Evolutionary conservation across 2,329 filamentous ascomycete genomes (phyloP), one percentile per base, ranked within the genome.

Genomic region (Cladophialophora immunda): DNA sequence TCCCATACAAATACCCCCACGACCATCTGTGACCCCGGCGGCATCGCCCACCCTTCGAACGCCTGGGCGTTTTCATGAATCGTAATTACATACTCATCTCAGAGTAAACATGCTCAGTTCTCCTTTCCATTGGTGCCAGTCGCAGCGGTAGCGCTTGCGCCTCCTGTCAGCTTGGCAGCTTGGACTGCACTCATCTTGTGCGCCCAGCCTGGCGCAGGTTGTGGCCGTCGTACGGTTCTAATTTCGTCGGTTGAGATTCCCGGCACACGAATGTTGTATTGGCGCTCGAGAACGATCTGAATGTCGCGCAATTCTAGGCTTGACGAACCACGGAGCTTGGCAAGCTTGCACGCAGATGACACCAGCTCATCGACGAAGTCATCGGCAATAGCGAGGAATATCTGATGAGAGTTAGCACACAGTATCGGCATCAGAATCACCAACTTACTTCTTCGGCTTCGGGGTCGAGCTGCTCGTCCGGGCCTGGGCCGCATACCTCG

Each of bases 111-210:
- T 25, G 19, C 11, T 62, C 50, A 70, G 32, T 45, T 56, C 32
- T 70, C 68, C 50, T 70, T 70, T 25, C 50, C 63, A 38, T 45
- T 50, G 22, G 63, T 34, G 29, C 55, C 57, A 56, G 45, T 45
- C 9, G 66, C 52, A 22, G 60, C 55, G 13, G 63, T 47, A 17
- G 52, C 61, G 54, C 38, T 38, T 22, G 60, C 65, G 25, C 71
- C 70, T 34, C 65, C 69, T 19, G 70, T 73, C 55, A 73, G 59
- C 53, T 73, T 73, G 7, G 71, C 71, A 32, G 71, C 94, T 80
- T 97, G 93, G 17, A 99, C 91, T 27, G 95, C 94, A 75, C 93
- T 94, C 90, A 99, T 96, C 85, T 99, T 99, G 72, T 92, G 90
- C 69, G 95, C 94, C 93, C 95, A 99, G 25, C 89, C 92, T 17